Evolutionary conservation across 2,329 filamentous ascomycete genomes (phyloP), one percentile per base, ranked within the genome.

Genomic region (Talaromyces sp.): DNA sequence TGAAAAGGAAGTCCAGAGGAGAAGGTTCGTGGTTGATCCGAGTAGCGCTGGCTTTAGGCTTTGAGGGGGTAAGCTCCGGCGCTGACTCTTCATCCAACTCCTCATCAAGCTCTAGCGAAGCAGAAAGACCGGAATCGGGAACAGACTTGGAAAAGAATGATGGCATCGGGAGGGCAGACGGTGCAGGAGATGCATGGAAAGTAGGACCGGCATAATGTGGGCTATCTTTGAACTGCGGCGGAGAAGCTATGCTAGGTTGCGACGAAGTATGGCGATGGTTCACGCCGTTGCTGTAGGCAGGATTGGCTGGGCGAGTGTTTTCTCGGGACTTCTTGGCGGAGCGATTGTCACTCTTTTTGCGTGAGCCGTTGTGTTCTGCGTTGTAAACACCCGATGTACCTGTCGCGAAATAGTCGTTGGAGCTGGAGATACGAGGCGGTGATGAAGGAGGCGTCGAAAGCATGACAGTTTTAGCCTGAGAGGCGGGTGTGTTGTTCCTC

Each of bases 111-210:
- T 77, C 78, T 5, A 75, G 58, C 6, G 70, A 67, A 4, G 75
- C 68, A 19, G 73, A 68, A 39, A 72, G 67, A 75, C 82, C 67
- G 3, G 88, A 88, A 65, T 90, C 88, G 3, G 88, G 88, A 13
- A 91, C 83, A 0, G 91, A 88, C 72, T 90, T 93, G 33, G 90
- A 89, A 67, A 90, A 86, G 76, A 97, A 97, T 73, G 90, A 96
- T 11, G 95, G 95, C 65, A 97, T 90, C 0, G 95, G 95, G 37
- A 99, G 83, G 27, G 92, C 88, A 9, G 93, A 96, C 0, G 95
- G 90, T 1, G 93, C 94, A 22, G 95, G 95, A 9, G 95, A 98
- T 47, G 93, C 91, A 77, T 97, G 93, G 76, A 98, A 99, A 5
- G 93, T 96, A 39, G 94, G 90, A 14, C 94, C 95, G 45, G 95